Conservation (phyloP, 2,329 filamentous ascomycete species). For the Aschersonia sp. region DNA sequence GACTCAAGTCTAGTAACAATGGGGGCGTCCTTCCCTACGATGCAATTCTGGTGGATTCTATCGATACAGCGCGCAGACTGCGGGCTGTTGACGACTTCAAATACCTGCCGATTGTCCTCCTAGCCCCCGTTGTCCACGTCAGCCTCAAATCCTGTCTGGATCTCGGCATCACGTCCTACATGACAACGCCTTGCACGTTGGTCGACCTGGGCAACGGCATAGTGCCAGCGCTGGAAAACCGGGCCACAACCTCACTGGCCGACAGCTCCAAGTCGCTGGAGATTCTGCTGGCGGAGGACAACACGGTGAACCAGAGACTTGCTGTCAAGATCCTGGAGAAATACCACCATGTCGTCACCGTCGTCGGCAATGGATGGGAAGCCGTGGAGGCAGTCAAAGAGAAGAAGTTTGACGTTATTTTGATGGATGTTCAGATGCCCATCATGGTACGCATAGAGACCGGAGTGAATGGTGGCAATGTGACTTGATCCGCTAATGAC, state of each 20-base stretch:
- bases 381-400: constrained; percentile 85
- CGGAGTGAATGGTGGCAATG: neutral
- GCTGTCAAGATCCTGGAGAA: constrained; percentile 96
- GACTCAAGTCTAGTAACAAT: constrained; percentile 27
- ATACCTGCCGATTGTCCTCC: constrained; percentile 87
- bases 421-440: constrained; percentile 99
- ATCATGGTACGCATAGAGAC: constrained; percentile 55
- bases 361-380: constrained; percentile 89
- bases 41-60: constrained; percentile 89
- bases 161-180: constrained; percentile 94
- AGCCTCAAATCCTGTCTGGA: constrained; percentile 88
- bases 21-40: constrained; percentile 59
- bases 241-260: constrained; percentile 77
- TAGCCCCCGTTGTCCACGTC: constrained; percentile 80
- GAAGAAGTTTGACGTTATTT: constrained; percentile 86
- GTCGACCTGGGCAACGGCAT: constrained; percentile 94
- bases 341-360: constrained; percentile 82
- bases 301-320: constrained; percentile 89
- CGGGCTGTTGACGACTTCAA: constrained; percentile 90
- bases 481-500: constrained; percentile 18
- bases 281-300: constrained; percentile 90
- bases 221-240: constrained; percentile 85
- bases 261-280: constrained; percentile 94
- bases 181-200: constrained; percentile 89
- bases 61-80: constrained; percentile 74